Evolutionary conservation across 1,284 basidiomycete species (phyloP).

Genomic region (Leccinum huronense): DNA sequence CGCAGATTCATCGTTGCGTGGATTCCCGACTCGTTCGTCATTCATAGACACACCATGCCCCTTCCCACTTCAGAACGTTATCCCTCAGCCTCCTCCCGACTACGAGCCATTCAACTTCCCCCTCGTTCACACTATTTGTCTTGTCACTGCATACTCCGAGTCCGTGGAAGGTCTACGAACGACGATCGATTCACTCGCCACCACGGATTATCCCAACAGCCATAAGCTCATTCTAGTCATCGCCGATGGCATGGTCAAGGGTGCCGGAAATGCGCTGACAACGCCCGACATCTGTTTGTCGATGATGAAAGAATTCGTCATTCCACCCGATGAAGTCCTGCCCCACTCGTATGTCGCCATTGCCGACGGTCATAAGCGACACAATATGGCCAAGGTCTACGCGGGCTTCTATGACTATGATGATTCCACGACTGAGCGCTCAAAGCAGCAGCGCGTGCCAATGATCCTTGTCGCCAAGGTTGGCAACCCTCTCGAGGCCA

Average conservation of each 20-base stretch:
- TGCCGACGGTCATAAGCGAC: slow-evolving; percentile 97
- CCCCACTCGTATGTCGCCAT: slow-evolving; percentile 97
- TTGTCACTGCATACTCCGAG: slow-evolving; percentile 99
- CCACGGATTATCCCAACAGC: slow-evolving; percentile 98
- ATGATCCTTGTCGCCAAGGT: slow-evolving; percentile 94
- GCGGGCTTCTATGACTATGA: slow-evolving; percentile 98
- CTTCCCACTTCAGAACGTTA: slow-evolving; percentile 88
- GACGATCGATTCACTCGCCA: slow-evolving; percentile 95
- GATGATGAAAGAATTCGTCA: slow-evolving; percentile 98
- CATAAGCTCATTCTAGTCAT: slow-evolving; percentile 97
- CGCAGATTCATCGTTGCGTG: slow-evolving; percentile 35
- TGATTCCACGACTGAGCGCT: slow-evolving; percentile 84
- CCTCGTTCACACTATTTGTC: slow-evolving; percentile 89
- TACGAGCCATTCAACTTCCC: slow-evolving; percentile 97
- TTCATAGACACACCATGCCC: slow-evolving; percentile 77
- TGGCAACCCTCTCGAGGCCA: slow-evolving; percentile 87
- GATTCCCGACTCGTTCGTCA: slow-evolving; percentile 40
- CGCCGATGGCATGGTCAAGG: slow-evolving; percentile 98
- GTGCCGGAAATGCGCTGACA: slow-evolving; percentile 81
- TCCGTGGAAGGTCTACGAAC: slow-evolving; percentile 95
- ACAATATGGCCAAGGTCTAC: slow-evolving; percentile 99
- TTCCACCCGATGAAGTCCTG: slow-evolving; percentile 85
- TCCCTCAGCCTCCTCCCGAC: slow-evolving; percentile 89
- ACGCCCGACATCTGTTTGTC: slow-evolving; percentile 93
- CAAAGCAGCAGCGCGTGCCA: slow-evolving; percentile 96